These are phyloP conservation scores for Rhizopogon rudus DNA, from an alignment of 768 basidiomycete species.

Conservation along the genomic window DNA sequence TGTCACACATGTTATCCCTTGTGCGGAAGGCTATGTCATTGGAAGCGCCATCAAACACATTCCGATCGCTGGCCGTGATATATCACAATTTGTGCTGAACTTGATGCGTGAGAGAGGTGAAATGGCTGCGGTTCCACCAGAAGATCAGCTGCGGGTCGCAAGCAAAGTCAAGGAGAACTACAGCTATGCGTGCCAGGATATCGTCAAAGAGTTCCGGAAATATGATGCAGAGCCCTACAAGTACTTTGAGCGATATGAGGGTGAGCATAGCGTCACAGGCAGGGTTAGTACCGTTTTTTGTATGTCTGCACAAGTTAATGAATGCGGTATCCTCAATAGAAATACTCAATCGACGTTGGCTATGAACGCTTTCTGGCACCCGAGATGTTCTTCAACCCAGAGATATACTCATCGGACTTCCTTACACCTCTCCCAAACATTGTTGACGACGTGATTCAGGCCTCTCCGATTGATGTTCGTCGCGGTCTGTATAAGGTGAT, in stretches of 20 bases:
- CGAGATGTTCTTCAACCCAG: conserved; percentile 99
- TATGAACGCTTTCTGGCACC: conserved; percentile 99
- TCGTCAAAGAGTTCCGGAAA: conserved; percentile 97
- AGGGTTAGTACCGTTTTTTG: conserved; percentile 47
- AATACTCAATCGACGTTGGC: conserved; percentile 92
- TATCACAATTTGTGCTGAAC: conserved; percentile 94
- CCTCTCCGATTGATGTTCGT: conserved; percentile 95
- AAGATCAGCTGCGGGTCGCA: conserved; percentile 90
- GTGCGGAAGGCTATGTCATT: conserved; percentile 97
- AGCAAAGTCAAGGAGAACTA: conserved; percentile 97
- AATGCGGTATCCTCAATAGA: conserved; percentile 39
- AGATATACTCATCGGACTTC: conserved; percentile 97
- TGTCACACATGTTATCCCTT: conserved; percentile 96
- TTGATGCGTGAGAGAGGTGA: conserved; percentile 95
- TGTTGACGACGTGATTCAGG: conserved; percentile 93
- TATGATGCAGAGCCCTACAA: conserved; percentile 96
- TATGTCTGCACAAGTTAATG: not conserved
- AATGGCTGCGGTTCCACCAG: conserved; percentile 84
- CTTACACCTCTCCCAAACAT: conserved; percentile 93
- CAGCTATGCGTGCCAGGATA: conserved; percentile 98
- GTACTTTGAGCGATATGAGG: conserved; percentile 90
- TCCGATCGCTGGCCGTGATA: conserved; percentile 97
- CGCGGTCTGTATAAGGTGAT: conserved; percentile 91
- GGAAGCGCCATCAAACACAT: conserved; percentile 99
- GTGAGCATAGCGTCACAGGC: conserved; percentile 89